Evolutionary conservation across 108 stramenopile genomes (phyloP).

Genomic region (Nitzschia sp.): DNA sequence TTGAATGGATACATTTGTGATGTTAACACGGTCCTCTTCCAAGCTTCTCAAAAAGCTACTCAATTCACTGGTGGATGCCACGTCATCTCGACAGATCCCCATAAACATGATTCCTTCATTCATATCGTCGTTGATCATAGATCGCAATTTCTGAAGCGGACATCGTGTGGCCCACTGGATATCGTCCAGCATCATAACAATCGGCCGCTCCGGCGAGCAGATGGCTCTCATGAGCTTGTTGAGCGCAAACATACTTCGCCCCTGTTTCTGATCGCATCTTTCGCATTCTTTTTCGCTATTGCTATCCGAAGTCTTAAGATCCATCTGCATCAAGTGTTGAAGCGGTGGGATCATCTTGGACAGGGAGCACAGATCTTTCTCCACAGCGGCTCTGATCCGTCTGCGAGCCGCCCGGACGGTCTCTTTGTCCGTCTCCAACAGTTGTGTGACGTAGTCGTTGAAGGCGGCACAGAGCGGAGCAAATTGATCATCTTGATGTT

Average conservation of each 20-base stretch:
- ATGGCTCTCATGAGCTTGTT: slow-evolving; percentile 35
- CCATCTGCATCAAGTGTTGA: slow-evolving; percentile 1
- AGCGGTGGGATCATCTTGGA: slow-evolving; percentile 10
- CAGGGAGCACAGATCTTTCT: slow-evolving; percentile 3
- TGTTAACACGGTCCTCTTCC: slow-evolving; percentile 10
- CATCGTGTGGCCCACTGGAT: slow-evolving; percentile 39
- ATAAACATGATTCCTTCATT: slow-evolving; percentile 24
- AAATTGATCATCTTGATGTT: slow-evolving; percentile 8
- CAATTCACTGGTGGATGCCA: neutral
- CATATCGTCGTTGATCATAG: slow-evolving; percentile 11
- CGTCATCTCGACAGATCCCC: slow-evolving; percentile 21
- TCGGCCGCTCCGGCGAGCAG: slow-evolving; percentile 18
- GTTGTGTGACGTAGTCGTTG: slow-evolving; percentile 13
- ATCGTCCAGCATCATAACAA: slow-evolving; percentile 45
- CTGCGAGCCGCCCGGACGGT: neutral
- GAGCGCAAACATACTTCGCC: slow-evolving; percentile 15
- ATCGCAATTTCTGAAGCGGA: slow-evolving; percentile 13
- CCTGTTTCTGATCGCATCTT: slow-evolving; percentile 3
- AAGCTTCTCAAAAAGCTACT: slow-evolving; percentile 7
- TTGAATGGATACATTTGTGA: slow-evolving; percentile 5
- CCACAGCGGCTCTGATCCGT: slow-evolving; percentile 6
- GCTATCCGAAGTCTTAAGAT: neutral
- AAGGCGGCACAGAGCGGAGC: slow-evolving; percentile 16
- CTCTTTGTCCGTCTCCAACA: slow-evolving; percentile 10
- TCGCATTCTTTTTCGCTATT: neutral